Percentiles rank a stretch among this genome's conserved stretches.
phyloP scores from a whole-genome alignment of 495 filamentous ascomycete genomes.

The Neurospora sp. region DNA sequence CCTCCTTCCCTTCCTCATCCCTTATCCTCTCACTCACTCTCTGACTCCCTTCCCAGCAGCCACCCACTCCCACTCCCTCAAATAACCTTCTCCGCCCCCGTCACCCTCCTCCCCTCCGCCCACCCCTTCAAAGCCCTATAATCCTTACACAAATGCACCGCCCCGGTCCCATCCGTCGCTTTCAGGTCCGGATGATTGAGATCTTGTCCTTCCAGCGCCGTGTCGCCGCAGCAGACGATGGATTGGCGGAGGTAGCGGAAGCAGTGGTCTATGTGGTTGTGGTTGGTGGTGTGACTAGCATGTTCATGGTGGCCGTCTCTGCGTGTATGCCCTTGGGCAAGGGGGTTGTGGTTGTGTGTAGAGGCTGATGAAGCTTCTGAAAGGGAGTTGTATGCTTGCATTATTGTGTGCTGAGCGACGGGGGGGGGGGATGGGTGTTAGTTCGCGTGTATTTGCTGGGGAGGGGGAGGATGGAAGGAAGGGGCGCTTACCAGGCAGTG shows the following conservation, averaged over 20 bases:
- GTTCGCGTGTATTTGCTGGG: background rate
- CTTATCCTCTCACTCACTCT: too few relatives aligned
- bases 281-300: background rate
- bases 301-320: background rate
- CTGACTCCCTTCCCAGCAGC: background rate
- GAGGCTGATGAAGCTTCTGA: too few relatives aligned
- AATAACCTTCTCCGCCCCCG: too few relatives aligned
- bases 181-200: background rate
- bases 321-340: too few relatives aligned
- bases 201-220: slow-evolving; percentile 2
- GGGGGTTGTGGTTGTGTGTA: too few relatives aligned
- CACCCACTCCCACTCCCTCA: background rate
- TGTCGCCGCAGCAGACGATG: slow-evolving; percentile 3
- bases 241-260: slow-evolving; percentile 5
- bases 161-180: background rate
- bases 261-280: slow-evolving; percentile 4
- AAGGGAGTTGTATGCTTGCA: background rate
- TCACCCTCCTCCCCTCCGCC: slow-evolving; percentile 1
- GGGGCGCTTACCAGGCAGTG: slow-evolving; percentile 3
- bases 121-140: background rate
- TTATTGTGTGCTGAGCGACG: background rate
- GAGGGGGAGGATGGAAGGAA: background rate
- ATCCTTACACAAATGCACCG: slow-evolving; percentile 3
- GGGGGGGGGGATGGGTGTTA: background rate
- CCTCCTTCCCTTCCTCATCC: too few relatives aligned